Evolutionary conservation across 495 filamentous ascomycete species (phyloP), one percentile per base, ranked within the genome.

Genomic region (Penicillium angulare): DNA sequence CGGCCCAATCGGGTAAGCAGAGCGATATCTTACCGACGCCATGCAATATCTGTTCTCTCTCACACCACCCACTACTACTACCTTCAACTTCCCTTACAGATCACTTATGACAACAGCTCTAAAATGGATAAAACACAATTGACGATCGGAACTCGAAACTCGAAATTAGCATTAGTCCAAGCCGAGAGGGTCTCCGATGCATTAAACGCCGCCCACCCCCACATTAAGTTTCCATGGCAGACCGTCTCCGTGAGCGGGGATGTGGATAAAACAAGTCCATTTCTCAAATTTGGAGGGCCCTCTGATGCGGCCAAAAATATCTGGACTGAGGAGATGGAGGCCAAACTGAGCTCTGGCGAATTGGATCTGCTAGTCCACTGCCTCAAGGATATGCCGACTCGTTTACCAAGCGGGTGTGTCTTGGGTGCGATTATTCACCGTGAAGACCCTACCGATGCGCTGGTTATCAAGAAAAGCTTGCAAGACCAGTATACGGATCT

Each of bases 261-360:
- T 88, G 89, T 50, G 87, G 95, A 78, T 83, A 82, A 67, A 85
- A 93, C 76, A 83, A 90, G 66, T 68, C 69, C 17, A 87, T 84
- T 26, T 75, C 86, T 17, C 74, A 57, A 52, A 42, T 57, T 57
- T 35, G 49, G 54, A 2, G 54, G 47, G 3, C 52, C 52, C n/a
- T 55, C 52, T 2, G 52, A 55, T 21, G 52, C 49, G 13, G 49
- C 40, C 7, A 52, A 44, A 18, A 52, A 52, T 15, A 52, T 52
- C 12, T 52, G 49, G 49, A 45, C 49, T 16, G 49, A 52, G 22
- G 49, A 43, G 23, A 38, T 52, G 49, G 49, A 52, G 26, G 22
- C 49, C 6, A 52, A 52, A 29, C 33, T 52, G 15, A 18, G 40
- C 33, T 24, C 49, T n/a, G 49, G 49, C 15, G 49, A 52, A 27